Percentiles rank a stretch among this genome's conserved stretches.
Conservation (phyloP, 2,329 filamentous ascomycete genomes). For the Elsinoe ampelina region DNA sequence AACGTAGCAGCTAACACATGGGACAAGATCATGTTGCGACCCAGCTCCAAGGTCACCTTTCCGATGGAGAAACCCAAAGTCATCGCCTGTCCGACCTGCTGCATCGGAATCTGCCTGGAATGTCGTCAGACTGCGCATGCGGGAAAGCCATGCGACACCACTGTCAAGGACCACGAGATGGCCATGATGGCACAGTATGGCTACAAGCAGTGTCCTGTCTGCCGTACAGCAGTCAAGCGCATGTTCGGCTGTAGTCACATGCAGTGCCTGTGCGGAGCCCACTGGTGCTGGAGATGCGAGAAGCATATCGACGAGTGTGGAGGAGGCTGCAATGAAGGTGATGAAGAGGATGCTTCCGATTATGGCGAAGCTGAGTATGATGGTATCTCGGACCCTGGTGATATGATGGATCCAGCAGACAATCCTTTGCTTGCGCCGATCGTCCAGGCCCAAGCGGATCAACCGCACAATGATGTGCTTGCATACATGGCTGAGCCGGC, state of each 20-base stretch:
- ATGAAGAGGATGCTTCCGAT: slow-evolving; percentile 16
- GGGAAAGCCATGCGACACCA: slow-evolving; percentile 28
- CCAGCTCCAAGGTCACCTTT: neutral
- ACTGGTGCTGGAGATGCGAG: slow-evolving; percentile 42
- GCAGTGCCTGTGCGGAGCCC: slow-evolving; percentile 40
- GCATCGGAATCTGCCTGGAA: slow-evolving; percentile 32
- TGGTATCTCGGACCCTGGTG: slow-evolving; percentile 21
- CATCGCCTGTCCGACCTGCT: slow-evolving; percentile 38
- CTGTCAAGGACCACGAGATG: slow-evolving; percentile 29
- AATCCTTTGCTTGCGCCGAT: too few relatives aligned
- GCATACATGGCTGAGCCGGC: too few relatives aligned
- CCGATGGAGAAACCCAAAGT: neutral
- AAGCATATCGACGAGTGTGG: slow-evolving; percentile 27
- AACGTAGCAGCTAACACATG: neutral
- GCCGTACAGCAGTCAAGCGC: slow-evolving; percentile 37
- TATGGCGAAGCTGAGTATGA: slow-evolving; percentile 20
- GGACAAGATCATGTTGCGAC: slow-evolving; percentile 3
- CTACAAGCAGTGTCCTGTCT: slow-evolving; percentile 44
- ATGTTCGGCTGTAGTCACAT: slow-evolving; percentile 44
- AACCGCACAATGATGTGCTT: too few relatives aligned
- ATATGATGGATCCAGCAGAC: neutral
- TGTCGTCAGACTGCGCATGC: slow-evolving; percentile 38
- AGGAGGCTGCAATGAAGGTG: slow-evolving; percentile 21
- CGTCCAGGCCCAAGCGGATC: too few relatives aligned
- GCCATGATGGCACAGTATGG: slow-evolving; percentile 35